Base-by-base conservation (phyloP, 768 basidiomycete species). In the Panus rudis region DNA sequence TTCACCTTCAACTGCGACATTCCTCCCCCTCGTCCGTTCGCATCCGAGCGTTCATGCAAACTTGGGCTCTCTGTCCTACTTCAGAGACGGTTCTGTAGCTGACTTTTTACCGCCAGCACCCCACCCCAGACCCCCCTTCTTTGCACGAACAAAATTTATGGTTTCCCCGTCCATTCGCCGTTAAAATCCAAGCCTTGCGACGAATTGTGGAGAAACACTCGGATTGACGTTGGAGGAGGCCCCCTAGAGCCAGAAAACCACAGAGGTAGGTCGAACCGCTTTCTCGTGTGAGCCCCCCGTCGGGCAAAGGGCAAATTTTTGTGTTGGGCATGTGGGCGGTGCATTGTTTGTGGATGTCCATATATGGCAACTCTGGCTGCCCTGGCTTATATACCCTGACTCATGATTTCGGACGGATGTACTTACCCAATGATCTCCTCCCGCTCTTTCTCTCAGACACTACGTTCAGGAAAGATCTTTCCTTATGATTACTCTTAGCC, bases 401-500 rank as follows among this genome's bases (percentile, higher is more conserved):
- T 48, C 48, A 37, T 49, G 46, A 41, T 56, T 52, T 41, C 48
- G n/a, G n/a, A n/a, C n/a, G n/a, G n/a, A n/a, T n/a, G n/a, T 43
- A 45, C 41, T 43, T 51, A 49, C 34, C 50, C 57, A 60, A 60
- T 60, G 58, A 53, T 43, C 51, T n/a, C n/a, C n/a, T 37, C 51
- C 52, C 56, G 45, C 52, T 45, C 49, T 46, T 50, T 44, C 50
- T 52, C 49, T 42, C 56, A 56, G 58, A 44, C 54, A 32, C 42
- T 35, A 47, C 53, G 30, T 48, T 45, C 40, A 44, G 52, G 44
- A 54, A 49, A 53, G 54, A 52, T 52, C 50, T 46, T 45, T 56
- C 50, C 32, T 51, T 52, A 89, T 89, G 86, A 78, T 89, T 69
- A 83, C 85, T 62, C 82, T 89, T 59, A 74, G 69, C 69, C 77